Base-by-base conservation (phyloP, 345 rosid species). In the Pistacia atlantica region DNA sequence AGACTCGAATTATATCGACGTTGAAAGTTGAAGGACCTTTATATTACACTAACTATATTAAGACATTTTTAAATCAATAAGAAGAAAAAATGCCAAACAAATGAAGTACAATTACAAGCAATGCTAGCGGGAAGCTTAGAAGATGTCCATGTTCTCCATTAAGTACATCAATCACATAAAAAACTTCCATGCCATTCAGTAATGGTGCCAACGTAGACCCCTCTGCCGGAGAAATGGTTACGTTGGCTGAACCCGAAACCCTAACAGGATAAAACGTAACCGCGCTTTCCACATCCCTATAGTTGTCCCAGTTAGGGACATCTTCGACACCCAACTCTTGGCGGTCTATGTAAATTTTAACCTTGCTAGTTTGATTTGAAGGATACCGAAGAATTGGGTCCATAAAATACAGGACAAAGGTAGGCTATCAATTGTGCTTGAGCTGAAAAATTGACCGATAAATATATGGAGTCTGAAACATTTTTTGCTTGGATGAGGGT, bases 161-260 rank as follows among this genome's bases (percentile, higher is more conserved):
- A 0, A 74, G 74, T 3, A 60, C 69, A 74, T 51, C 69, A 17
- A 28, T 67, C 10, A 1, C 69, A 56, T 65, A 45, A 51, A 75
- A 80, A 1, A 58, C 73, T 71, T 71, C 58, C 76, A 66, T 66
- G 55, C 70, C 80, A 14, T 73, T 76, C 1, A 72, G 31, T 4
- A 76, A 16, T n/a, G 70, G 77, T 8, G 80, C 65, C 45, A 66
- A 33, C 12, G 68, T 67, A 3, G 83, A 65, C 20, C 58, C 69
- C 11, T 28, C 57, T 1, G 51, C 58, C 3, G 80, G 65, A 66
- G 79, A 37, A 28, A 76, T 59, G 0, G 73, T 46, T n/a, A 76
- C 77, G 1, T 46, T 71, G 5, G 76, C 60, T 0, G 70, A 49
- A 65, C 69, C 73, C 1, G 8, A 46, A 51, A 67, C 78, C 45